Conservation (phyloP, 106 monocot genomes). For the Gastrodia elata region DNA sequence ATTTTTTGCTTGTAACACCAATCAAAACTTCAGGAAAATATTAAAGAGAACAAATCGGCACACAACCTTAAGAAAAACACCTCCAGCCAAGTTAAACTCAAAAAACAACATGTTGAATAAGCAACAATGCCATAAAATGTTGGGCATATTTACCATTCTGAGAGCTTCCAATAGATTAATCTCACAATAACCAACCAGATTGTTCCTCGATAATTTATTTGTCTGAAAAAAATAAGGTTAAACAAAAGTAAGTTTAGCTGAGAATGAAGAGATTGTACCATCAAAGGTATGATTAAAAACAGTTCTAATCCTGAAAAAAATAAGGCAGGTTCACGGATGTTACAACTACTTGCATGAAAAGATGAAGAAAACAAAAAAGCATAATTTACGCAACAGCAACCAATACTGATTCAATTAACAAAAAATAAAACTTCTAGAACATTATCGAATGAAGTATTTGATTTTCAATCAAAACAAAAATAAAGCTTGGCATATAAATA, state of each 20-base stretch:
- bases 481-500: neutral
- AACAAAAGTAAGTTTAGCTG: neutral
- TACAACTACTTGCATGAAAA: neutral
- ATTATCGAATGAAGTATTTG: neutral
- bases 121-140: neutral
- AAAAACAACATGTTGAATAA: neutral
- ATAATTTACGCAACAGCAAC: neutral
- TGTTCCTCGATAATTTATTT: constrained; percentile 79
- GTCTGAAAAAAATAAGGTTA: constrained; percentile 46
- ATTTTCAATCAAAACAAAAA: neutral
- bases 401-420: neutral
- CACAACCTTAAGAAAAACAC: neutral
- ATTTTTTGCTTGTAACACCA: neutral
- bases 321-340: neutral
- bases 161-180: constrained; percentile 73
- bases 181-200: constrained; percentile 88
- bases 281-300: neutral
- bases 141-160: constrained; percentile 29
- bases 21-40: neutral
- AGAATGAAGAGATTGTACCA: neutral
- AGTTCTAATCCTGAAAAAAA: neutral
- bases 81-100: neutral
- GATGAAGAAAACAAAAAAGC: neutral
- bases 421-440: neutral
- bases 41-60: neutral